Evolutionary conservation across 179 eudicot genomes (phyloP).

Genomic region (Spergularia azorica): DNA sequence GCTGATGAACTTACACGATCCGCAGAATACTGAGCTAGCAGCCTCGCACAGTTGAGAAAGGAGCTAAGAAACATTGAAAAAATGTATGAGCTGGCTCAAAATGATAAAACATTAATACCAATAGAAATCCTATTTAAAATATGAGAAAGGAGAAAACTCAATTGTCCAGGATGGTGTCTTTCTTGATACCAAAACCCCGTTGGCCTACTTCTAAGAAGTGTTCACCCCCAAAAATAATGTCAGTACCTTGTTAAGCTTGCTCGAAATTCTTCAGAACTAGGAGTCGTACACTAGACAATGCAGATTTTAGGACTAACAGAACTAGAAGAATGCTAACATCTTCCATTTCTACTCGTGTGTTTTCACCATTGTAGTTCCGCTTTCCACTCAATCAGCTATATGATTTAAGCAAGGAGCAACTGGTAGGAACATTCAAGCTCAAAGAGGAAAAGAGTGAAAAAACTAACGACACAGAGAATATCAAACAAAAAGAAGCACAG

Average conservation of each 20-base stretch:
- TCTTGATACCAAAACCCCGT: not conserved
- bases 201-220: not conserved
- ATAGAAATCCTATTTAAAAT: too few relatives aligned
- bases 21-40: too few relatives aligned
- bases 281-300: too few relatives aligned
- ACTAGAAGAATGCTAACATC: not conserved
- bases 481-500: slow-evolving; percentile 1
- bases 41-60: too few relatives aligned
- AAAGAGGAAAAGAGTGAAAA: not conserved
- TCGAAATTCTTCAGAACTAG: too few relatives aligned
- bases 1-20: too few relatives aligned
- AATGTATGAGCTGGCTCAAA: too few relatives aligned
- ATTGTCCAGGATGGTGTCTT: not conserved
- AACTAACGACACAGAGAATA: not conserved
- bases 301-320: not conserved
- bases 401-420: slow-evolving; percentile 17
- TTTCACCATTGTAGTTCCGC: slow-evolving; percentile 4
- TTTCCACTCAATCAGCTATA: slow-evolving; percentile 13
- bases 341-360: not conserved
- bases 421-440: slow-evolving; percentile 11
- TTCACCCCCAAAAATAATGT: not conserved
- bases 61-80: too few relatives aligned
- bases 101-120: too few relatives aligned
- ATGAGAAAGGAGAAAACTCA: not conserved
- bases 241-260: not conserved